These are phyloP conservation scores for Ustulina deusta DNA, from an alignment of 2,329 filamentous ascomycete genomes.

Conservation along the genomic window DNA sequence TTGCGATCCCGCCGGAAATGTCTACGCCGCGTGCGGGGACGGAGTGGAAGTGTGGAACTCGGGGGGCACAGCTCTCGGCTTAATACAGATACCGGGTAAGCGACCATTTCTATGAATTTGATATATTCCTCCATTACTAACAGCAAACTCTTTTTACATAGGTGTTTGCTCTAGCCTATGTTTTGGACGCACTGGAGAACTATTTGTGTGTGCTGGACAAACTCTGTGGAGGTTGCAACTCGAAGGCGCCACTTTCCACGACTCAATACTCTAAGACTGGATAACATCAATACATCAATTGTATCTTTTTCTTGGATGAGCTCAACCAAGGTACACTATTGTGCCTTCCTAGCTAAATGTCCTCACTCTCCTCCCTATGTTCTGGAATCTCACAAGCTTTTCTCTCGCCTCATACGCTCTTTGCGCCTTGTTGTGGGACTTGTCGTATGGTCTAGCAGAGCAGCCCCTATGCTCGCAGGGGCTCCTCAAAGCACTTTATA, in stretches of 20 bases:
- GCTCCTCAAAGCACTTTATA: neutral
- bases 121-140: constrained; percentile 11
- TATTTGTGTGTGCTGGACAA: constrained; percentile 62
- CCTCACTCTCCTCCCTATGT: neutral
- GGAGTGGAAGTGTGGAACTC: constrained; percentile 64
- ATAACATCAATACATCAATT: neutral
- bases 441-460: neutral
- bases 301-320: neutral
- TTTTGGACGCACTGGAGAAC: constrained; percentile 56
- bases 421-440: neutral
- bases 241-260: neutral
- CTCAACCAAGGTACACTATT: neutral
- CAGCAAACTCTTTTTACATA: constrained; percentile 22
- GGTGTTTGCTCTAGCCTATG: constrained; percentile 60
- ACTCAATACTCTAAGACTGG: neutral
- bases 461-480: neutral
- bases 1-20: constrained; percentile 58
- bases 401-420: neutral
- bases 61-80: constrained; percentile 58
- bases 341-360: neutral
- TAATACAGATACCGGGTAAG: constrained; percentile 54
- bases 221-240: constrained; percentile 59
- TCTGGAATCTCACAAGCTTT: neutral
- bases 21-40: constrained; percentile 62
- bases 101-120: neutral